Evolutionary conservation across 2,329 filamentous ascomycete genomes (phyloP).

Genomic region (Elsinoe ampelina): DNA sequence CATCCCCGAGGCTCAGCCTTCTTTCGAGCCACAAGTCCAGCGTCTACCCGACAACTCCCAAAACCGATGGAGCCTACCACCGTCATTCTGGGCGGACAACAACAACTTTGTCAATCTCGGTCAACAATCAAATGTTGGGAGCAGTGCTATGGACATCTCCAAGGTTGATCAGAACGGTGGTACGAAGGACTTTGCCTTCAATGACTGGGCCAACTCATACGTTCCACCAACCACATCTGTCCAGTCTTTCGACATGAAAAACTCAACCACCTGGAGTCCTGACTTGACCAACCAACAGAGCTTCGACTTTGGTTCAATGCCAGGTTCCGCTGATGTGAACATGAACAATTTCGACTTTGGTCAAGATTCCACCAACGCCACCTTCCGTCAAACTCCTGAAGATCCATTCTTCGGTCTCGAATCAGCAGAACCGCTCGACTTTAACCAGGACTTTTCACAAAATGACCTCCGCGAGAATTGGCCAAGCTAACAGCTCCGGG

Average conservation of each 20-base stretch:
- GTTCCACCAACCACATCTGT: slow-evolving; percentile 1
- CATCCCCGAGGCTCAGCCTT: not conserved
- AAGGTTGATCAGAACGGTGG: not conserved
- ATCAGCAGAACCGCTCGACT: slow-evolving; percentile 22
- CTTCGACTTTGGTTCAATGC: slow-evolving; percentile 2
- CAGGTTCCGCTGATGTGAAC: not conserved
- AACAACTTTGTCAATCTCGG: slow-evolving; percentile 10
- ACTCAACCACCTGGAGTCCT: not conserved
- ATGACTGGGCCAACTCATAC: slow-evolving; percentile 10
- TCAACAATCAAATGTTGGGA: slow-evolving; percentile 8
- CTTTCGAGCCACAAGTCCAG: not conserved
- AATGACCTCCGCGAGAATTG: slow-evolving; percentile 19
- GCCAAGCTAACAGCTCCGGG: slow-evolving; percentile 17
- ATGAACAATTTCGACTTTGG: slow-evolving; percentile 7
- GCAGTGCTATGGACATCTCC: not conserved
- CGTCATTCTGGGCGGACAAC: slow-evolving; percentile 14
- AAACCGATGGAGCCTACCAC: slow-evolving; percentile 17
- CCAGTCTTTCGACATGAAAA: not conserved
- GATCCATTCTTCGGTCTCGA: slow-evolving; percentile 26
- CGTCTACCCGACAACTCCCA: slow-evolving; percentile 2
- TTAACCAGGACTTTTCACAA: slow-evolving; percentile 23
- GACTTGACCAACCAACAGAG: not conserved
- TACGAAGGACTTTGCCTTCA: slow-evolving; percentile 13
- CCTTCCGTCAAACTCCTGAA: slow-evolving; percentile 12
- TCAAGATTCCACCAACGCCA: slow-evolving; percentile 18